Evolutionary conservation across 192 early-diverging fungal genomes (phyloP).

Genomic region (Coemansia sp.): DNA sequence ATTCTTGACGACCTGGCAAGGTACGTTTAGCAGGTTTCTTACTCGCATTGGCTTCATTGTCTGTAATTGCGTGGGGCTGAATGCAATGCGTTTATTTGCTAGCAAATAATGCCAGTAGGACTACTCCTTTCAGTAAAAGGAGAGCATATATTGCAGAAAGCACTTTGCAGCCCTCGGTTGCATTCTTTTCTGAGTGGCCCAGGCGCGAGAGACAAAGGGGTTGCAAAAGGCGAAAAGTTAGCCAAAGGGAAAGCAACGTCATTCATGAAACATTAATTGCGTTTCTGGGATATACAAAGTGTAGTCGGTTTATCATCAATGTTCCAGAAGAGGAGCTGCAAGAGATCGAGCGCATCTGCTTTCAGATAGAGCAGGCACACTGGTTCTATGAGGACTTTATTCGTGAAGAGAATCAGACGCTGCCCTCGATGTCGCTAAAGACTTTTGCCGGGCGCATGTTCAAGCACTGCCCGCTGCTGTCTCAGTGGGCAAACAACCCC

Average conservation of each 20-base stretch:
- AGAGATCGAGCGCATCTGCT: constrained; percentile 94
- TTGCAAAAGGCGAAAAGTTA: neutral
- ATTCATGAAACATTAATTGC: neutral
- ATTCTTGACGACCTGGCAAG: constrained; percentile 87
- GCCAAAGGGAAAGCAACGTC: neutral
- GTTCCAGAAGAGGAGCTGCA: constrained; percentile 92
- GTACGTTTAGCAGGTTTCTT: constrained; percentile 14
- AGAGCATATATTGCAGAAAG: neutral
- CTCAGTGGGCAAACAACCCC: constrained; percentile 83
- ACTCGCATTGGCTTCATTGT: neutral
- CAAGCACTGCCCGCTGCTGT: constrained; percentile 85
- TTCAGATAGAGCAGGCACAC: constrained; percentile 98
- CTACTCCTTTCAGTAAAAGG: neutral
- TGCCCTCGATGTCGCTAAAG: constrained; percentile 85
- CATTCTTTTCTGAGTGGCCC: neutral
- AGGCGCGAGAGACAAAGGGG: neutral
- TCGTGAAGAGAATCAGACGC: constrained; percentile 74
- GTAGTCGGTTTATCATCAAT: constrained; percentile 96
- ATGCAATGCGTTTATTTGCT: neutral
- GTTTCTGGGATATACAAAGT: neutral
- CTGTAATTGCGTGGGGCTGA: neutral
- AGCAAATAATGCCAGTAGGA: neutral
- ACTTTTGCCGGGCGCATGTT: constrained; percentile 83
- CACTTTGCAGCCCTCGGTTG: neutral
- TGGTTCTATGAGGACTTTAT: constrained; percentile 99